Base-by-base conservation (phyloP, 2,329 filamentous ascomycete species). In the Cryphonectria parasitica region DNA sequence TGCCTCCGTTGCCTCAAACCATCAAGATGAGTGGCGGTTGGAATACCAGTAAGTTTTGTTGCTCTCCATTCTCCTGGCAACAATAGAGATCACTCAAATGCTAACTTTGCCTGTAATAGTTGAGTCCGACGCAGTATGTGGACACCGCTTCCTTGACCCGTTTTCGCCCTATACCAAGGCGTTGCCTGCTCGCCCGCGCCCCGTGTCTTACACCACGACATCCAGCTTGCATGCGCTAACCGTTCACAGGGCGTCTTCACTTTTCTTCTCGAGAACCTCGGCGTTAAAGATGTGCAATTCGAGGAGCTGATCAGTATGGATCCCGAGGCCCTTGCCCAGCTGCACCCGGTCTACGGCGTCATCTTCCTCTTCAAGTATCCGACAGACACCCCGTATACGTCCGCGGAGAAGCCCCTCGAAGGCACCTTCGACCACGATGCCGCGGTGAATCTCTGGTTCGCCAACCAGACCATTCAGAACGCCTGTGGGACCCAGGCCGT, bases 281-380 rank as follows among this genome's bases (percentile, higher is more conserved):
- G 96, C 66, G 95, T 97, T 76, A 92, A 95, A 80, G 90, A 93
- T 78, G 94, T 98, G 2, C 96, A 99, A 82, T 98, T 98, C 79
- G 96, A 98, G 84, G 96, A 99, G 84, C 90, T 99, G 74, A 89
- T 98, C 71, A 92, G 93, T 0, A 90, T 99, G 74, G 95, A 98
- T 76, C 85, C 93, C 8, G 89, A 93, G 67, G 87, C 88, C 70
- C 87, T 97, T 17, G 86, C 88, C 60, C 84, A 90, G 74, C 87
- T 94, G 45, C 90, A 91, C 76, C 92, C 93, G 25, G 87, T 97
- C 67, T 97, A 97, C 83, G 96, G 96, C 77, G 94, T 99, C 75
- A 98, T 99, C 78, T 99, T 99, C 83, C 93, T 99, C 80, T 99
- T 99, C 90, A 98, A 98, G 84, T 99, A 93, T 82, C 93, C 89